Percentiles rank a stretch among this genome's conserved stretches.
Evolutionary conservation across 2,329 filamentous ascomycete species (phyloP).

Genomic region (Coleophoma cylindrospora): DNA sequence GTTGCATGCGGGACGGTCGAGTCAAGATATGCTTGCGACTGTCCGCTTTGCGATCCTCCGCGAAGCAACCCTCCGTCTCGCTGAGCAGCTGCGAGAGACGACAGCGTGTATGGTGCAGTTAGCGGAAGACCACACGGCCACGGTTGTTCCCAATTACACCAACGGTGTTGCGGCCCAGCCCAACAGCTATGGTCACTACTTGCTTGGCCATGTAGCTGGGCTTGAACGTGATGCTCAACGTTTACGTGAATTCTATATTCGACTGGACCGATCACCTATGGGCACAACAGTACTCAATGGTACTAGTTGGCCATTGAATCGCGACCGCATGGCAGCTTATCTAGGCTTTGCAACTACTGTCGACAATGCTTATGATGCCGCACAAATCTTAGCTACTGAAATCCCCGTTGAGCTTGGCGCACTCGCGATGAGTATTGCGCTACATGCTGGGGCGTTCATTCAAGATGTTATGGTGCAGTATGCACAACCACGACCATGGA

Average conservation of each 20-base stretch:
- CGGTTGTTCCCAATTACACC: slow-evolving; percentile 3
- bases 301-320: slow-evolving; percentile 1
- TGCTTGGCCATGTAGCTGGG: slow-evolving; percentile 1
- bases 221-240: slow-evolving; percentile 2
- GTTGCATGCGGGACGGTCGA: slow-evolving; percentile 1
- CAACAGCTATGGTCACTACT: slow-evolving; percentile 3
- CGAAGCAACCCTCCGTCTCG: not conserved
- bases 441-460: not conserved
- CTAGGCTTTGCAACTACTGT: slow-evolving; percentile 1
- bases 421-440: not conserved
- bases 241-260: not conserved
- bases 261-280: slow-evolving; percentile 1
- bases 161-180: slow-evolving; percentile 4
- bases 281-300: slow-evolving; percentile 2
- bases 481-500: slow-evolving; percentile 1
- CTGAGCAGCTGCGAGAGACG: slow-evolving; percentile 1
- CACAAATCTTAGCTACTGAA: slow-evolving; percentile 1
- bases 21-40: slow-evolving; percentile 3
- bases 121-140: slow-evolving; percentile 2
- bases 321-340: slow-evolving; percentile 1
- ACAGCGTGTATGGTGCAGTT: not conserved
- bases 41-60: not conserved
- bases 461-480: slow-evolving; percentile 2
- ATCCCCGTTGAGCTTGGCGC: slow-evolving; percentile 1
- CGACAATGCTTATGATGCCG: slow-evolving; percentile 4